Evolutionary conservation across 176 grass and related monocot genomes (phyloP).

Genomic region (Juncus inflexus): DNA sequence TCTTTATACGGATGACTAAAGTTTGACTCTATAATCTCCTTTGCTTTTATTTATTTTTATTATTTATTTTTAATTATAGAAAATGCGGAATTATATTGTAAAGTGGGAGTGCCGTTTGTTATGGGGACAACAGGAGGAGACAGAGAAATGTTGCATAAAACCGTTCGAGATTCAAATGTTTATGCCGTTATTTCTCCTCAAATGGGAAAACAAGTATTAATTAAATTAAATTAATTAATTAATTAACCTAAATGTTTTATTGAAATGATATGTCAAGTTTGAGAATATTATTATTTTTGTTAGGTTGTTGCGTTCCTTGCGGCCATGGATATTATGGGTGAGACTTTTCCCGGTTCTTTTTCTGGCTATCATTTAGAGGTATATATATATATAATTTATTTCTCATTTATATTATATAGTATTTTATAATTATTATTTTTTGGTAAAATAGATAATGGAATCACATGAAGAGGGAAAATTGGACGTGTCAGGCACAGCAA

Average conservation of each 20-base stretch:
- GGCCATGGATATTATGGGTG: slow-evolving; percentile 55
- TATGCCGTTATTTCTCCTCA: slow-evolving; percentile 94
- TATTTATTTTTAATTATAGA: slow-evolving; percentile 35
- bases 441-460: slow-evolving; percentile 57
- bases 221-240: background rate
- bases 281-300: slow-evolving; percentile 23
- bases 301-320: slow-evolving; percentile 91
- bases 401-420: slow-evolving; percentile 10
- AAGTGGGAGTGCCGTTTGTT: slow-evolving; percentile 86
- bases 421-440: slow-evolving; percentile 5
- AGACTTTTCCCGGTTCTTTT: slow-evolving; percentile 73
- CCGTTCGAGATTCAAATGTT: slow-evolving; percentile 63
- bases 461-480: slow-evolving; percentile 81
- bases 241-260: slow-evolving; percentile 3
- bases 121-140: slow-evolving; percentile 95
- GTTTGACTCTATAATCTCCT: background rate
- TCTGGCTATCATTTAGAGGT: slow-evolving; percentile 65
- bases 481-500: slow-evolving; percentile 72
- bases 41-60: background rate
- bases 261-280: background rate
- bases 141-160: slow-evolving; percentile 52
- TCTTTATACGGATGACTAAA: too few species aligned
- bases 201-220: slow-evolving; percentile 74
- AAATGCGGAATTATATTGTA: slow-evolving; percentile 85
- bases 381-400: slow-evolving; percentile 20